phyloP scores from a whole-genome alignment of 805 yeast species.

The Cyberlindnera suaveolens region DNA sequence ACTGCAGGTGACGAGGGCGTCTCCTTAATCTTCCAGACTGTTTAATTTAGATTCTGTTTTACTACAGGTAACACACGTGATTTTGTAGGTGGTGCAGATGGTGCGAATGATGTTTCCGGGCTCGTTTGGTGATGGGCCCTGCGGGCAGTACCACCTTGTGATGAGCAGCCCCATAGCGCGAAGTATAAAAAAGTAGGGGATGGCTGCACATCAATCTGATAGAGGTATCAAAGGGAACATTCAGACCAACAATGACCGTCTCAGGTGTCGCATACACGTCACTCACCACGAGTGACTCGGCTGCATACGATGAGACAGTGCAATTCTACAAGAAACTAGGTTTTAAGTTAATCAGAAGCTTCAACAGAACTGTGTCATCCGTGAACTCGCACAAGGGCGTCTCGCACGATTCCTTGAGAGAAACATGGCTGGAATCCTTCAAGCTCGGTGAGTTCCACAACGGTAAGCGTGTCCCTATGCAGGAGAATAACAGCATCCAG shows the following conservation, averaged over 20 bases:
- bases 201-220: neutral
- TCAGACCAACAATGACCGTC: conserved; percentile 15
- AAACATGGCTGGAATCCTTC: conserved; percentile 67
- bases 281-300: conserved; percentile 47
- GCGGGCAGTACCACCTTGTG: too few species aligned
- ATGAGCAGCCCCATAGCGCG: too few species aligned
- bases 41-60: neutral
- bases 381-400: conserved; percentile 44
- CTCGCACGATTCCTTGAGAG: conserved; percentile 59
- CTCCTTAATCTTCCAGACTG: conserved; percentile 45
- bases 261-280: conserved; percentile 52
- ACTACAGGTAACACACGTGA: too few species aligned
- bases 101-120: too few species aligned
- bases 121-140: too few species aligned
- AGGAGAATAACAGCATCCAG: conserved; percentile 34
- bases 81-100: too few species aligned
- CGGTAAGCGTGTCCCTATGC: conserved; percentile 55
- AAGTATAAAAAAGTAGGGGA: too few species aligned
- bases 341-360: conserved; percentile 53
- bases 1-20: conserved; percentile 99
- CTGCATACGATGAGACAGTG: conserved; percentile 39
- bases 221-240: neutral
- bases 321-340: conserved; percentile 59
- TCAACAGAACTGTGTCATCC: conserved; percentile 40
- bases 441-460: conserved; percentile 47